Evolutionary conservation across 768 basidiomycete genomes (phyloP), one percentile per base, ranked within the genome.

Genomic region (Psilocybe subaeruginosa): DNA sequence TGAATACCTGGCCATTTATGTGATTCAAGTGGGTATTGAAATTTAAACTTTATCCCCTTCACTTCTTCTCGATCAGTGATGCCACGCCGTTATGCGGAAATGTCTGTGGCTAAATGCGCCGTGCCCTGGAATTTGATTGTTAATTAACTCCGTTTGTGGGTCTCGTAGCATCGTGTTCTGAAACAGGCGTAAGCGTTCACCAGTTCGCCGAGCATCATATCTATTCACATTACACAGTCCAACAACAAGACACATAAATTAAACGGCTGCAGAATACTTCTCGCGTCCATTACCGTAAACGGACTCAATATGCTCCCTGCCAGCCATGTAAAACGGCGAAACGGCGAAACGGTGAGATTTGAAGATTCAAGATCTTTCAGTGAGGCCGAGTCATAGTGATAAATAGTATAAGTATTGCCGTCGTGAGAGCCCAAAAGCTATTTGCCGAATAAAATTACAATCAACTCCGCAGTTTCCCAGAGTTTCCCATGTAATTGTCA

Each of bases 151-250:
- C 51, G 17, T 53, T 53, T 53, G 51, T 6, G 5, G n/a, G 14
- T 43, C 11, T 53, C 51, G 51, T 53, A 53, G 51, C 51, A 53
- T 53, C 51, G 33, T 53, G 51, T 7, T 53, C 30, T 53, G 51
- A 53, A 53, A 53, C 51, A 43, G 41, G 41, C 41, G 8, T 43
- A 43, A 12, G 41, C 41, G 8, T 43, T 43, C 14, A 43, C 14
- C 41, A 43, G 41, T 43, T 43, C 41, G 41, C 41, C 41, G 41
- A 43, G 41, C 41, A 43, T 43, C 14, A 43, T 14, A 14, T 43
- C 14, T 43, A 12, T 43, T 43, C 41, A 12, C 8, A 16, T 12
- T 43, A 5, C 14, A 12, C 41, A 43, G 14, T 11, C 14, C 9
- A 43, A 12, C 41, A 43, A 43, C 41, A 43, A 43, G 11, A 43